Evolutionary conservation across 129 eudicot genomes (phyloP).

Genomic region (Mikania micrantha): DNA sequence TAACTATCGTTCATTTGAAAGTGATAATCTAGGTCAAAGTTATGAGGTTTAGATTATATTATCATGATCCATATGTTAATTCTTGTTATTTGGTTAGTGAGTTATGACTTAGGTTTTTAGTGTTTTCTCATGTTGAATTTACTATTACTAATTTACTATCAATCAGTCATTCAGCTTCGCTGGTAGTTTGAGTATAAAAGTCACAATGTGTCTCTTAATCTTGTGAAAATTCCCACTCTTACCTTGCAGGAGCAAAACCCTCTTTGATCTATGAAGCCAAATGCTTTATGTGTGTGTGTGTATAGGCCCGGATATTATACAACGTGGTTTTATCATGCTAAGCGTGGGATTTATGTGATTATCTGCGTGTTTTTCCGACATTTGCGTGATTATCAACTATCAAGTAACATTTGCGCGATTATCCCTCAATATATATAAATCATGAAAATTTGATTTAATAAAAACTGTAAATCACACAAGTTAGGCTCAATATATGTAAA

Average conservation of each 20-base stretch:
- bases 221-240: not conserved
- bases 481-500: no score
- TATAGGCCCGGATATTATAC: no score
- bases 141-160: not conserved
- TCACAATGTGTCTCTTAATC: not conserved
- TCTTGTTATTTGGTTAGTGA: not conserved
- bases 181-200: not conserved
- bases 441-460: no score
- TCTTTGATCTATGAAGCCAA: not conserved
- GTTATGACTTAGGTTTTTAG: conserved; percentile 5
- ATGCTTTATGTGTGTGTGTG: no score
- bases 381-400: no score
- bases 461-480: no score
- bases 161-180: not conserved
- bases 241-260: not conserved
- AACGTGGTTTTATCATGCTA: no score
- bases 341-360: no score
- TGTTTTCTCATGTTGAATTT: not conserved
- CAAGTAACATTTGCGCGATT: no score
- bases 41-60: not conserved
- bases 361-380: no score
- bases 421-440: no score
- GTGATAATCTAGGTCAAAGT: not conserved
- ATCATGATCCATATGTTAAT: not conserved
- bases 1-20: no score